Evolutionary conservation across 257 asterid species (phyloP), one percentile per base, ranked within the genome.

Genomic region (Eustoma russellianum): DNA sequence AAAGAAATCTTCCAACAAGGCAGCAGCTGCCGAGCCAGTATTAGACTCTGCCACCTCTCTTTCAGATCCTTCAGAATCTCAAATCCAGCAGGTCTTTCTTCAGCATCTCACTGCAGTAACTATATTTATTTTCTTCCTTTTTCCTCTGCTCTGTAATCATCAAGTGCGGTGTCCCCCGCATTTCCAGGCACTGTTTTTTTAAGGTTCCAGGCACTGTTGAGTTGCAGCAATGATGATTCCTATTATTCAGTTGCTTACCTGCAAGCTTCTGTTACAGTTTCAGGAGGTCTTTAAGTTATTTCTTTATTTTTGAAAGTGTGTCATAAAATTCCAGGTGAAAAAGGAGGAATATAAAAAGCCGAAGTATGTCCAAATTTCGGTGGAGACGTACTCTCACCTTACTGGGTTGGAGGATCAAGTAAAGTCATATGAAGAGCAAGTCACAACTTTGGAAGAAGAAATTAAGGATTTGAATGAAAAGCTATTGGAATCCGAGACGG

Each of bases 331-430:
- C 18, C 73, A 81, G 95, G 75, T 45, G 16, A 81, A 78, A 60
- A 86, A 76, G 60, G 96, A 91, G 33, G 74, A 60, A 18, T 50
- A 57, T 61, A 85, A 85, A 67, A 92, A 88, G 62, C 81, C 93
- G 4, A 92, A 83, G 71, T 92, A 88, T 71, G 97, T 92, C 48
- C 98, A 92, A 67, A 83, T 92, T 64, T 88, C 99, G 15, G 68
- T 92, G 68, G 99, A 92, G 52, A 83, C 95, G 10, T 92, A 92
- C 71, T 75, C 94, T 19, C 93, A 92, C 77, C 92, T 92, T 34
- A 88, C 85, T 52, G 95, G 97, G 40, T 59, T 88, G 80, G 97
- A 88, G 79, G 98, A 82, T 70, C 86, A 81, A 78, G 93, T 70
- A 47, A 70, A 70, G 58, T 61, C 70, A 16, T 69, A 65, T 33